A percentile compares a stretch with the other conserved stretches of the same genome.
phyloP scores from a whole-genome alignment of 176 grass and related monocot genomes.

The Neostapfia colusana region DNA sequence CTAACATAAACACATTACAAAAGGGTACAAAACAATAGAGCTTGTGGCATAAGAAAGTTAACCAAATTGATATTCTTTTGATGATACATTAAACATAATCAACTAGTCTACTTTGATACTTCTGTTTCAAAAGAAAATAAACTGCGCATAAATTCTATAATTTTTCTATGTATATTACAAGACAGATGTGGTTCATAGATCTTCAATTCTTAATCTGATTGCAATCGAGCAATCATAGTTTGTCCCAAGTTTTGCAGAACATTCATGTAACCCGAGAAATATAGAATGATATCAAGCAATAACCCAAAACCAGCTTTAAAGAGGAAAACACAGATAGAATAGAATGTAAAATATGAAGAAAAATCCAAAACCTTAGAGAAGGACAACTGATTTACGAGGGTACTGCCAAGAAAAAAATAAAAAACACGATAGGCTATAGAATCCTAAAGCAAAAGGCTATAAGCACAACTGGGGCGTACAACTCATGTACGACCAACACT shows the following conservation, averaged over 20 bases:
- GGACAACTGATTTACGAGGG: neutral
- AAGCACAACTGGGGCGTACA: neutral
- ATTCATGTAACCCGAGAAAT: neutral
- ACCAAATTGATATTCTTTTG: conserved; percentile 3
- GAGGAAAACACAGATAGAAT: neutral
- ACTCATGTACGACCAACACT: neutral
- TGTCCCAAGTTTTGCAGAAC: neutral
- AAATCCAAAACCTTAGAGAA: neutral
- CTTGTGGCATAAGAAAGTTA: neutral
- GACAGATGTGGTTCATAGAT: neutral
- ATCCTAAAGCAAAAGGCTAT: neutral
- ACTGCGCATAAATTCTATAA: neutral
- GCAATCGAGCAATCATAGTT: neutral
- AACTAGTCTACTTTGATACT: neutral
- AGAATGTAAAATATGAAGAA: neutral
- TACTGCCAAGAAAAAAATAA: neutral
- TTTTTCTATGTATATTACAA: neutral
- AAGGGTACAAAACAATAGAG: conserved; percentile 3
- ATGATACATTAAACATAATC: neutral
- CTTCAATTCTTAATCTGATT: neutral
- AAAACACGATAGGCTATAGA: conserved; percentile 3
- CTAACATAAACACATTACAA: conserved; percentile 23
- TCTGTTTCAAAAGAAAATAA: too few relatives aligned
- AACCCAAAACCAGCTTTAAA: neutral
- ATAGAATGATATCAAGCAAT: neutral